Evolutionary conservation across 495 filamentous ascomycete species (phyloP).

Genomic region (Choiromyces venosus): DNA sequence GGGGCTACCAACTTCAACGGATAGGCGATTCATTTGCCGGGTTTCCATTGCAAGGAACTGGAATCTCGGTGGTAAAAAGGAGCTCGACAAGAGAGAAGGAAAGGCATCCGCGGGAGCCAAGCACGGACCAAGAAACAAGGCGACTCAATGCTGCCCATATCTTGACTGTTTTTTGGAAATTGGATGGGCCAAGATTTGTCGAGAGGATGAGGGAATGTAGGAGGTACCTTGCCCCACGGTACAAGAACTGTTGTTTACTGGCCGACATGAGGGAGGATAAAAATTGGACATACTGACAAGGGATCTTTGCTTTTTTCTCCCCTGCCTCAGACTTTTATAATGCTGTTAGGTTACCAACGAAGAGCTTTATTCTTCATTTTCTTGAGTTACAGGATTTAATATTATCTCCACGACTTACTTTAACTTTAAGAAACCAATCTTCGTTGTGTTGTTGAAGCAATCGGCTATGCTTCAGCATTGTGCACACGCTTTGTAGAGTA

Average conservation of each 20-base stretch:
- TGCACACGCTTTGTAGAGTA: too few relatives aligned
- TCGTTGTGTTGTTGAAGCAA: too few relatives aligned
- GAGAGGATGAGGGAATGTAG: background rate
- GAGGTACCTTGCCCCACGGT: background rate
- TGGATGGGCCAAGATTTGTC: slow-evolving; percentile 1
- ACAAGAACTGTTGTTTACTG: slow-evolving; percentile 9
- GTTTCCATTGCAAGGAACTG: background rate
- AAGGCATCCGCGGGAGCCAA: background rate
- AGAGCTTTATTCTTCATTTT: background rate
- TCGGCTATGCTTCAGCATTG: too few relatives aligned
- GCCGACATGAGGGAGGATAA: slow-evolving; percentile 2
- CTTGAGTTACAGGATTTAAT: background rate
- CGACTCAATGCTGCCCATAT: slow-evolving; percentile 7
- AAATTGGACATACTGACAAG: background rate
- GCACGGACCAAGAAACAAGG: background rate
- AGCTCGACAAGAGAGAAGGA: background rate
- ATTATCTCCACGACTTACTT: too few relatives aligned
- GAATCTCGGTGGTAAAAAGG: background rate
- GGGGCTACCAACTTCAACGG: background rate
- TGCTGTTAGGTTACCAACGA: background rate
- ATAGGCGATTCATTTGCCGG: background rate
- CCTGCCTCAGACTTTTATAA: background rate
- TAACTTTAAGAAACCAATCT: too few relatives aligned
- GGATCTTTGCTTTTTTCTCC: background rate
- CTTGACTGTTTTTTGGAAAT: slow-evolving; percentile 13